These are phyloP conservation scores for Xylariaceae sp. DNA, from an alignment of 2,329 filamentous ascomycete genomes.

Conservation along the genomic window DNA sequence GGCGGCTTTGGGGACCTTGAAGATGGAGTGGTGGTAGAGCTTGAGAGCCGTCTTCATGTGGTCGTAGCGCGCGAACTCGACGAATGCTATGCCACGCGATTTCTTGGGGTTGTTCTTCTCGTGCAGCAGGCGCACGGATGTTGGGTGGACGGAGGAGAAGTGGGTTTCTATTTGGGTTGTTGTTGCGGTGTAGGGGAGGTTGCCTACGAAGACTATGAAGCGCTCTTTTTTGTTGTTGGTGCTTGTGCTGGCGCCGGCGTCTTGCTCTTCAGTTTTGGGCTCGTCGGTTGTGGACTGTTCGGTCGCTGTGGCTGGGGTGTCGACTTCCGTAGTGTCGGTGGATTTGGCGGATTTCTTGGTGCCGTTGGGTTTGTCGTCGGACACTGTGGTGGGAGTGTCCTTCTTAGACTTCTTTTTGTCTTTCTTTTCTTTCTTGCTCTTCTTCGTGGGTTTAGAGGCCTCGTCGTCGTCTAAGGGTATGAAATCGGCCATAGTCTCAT, in stretches of 20 bases:
- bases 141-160: slow-evolving; percentile 72
- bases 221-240: slow-evolving; percentile 40
- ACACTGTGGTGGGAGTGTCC: neutral
- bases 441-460: slow-evolving; percentile 26
- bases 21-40: slow-evolving; percentile 81
- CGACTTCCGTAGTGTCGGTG: neutral
- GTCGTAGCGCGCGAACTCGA: slow-evolving; percentile 84
- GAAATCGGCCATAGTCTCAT: slow-evolving; percentile 6
- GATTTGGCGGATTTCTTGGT: slow-evolving; percentile 24
- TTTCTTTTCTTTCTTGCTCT: slow-evolving; percentile 31
- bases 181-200: slow-evolving; percentile 82
- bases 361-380: slow-evolving; percentile 25
- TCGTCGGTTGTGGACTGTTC: slow-evolving; percentile 16
- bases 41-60: slow-evolving; percentile 91
- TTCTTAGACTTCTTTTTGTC: slow-evolving; percentile 18
- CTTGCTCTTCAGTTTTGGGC: slow-evolving; percentile 14
- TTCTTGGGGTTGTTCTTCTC: slow-evolving; percentile 59
- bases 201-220: slow-evolving; percentile 82
- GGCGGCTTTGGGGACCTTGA: slow-evolving; percentile 40
- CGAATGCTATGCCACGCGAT: slow-evolving; percentile 75
- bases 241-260: slow-evolving; percentile 5
- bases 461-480: slow-evolving; percentile 28
- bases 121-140: slow-evolving; percentile 68
- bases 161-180: slow-evolving; percentile 65
- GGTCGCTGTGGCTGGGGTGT: slow-evolving; percentile 4